Evolutionary conservation across 1,139 yeast genomes (phyloP), one percentile per base, ranked within the genome.

Genomic region (Geotrichum australiense): DNA sequence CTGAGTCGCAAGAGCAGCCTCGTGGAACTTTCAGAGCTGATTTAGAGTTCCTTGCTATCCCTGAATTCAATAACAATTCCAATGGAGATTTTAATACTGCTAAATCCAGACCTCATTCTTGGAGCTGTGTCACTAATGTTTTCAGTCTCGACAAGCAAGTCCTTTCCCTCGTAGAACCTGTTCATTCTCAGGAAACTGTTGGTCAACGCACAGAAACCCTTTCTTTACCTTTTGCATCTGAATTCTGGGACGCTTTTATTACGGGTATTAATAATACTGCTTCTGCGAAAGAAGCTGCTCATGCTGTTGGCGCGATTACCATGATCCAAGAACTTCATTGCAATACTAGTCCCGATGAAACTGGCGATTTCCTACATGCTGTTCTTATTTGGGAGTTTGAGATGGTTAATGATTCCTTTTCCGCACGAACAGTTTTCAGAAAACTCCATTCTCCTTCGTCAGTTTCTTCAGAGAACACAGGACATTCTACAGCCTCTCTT

Each of bases 221-320:
- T 11, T 50, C 40, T 28, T 53, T 64, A 14, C 68, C 68, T 10
- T 63, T 62, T 50, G 58, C 66, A 14, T 52, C 58, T 16, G 68
- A 64, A 42, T 64, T 64, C 47, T 64, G 68, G 67, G 54, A 59
- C 3, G 67, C 66, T 15, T 64, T 64, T 47, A 50, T 64, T 30
- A 52, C 52, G 22, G 65, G 66, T 7, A 57, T 64, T 48, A 50
- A 50, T 39, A 42, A 49, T 26, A 41, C 45, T 15, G 49, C 47
- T 19, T 45, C 50, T 21, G 50, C 54, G 11, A 57, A 62, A 16
- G 55, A 53, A 36, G 56, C 62, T 1, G 62, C 63, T 12, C 55
- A 58, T 35, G 55, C 55, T 29, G 45, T 45, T 19, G 45, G 45
- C 16, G 68, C 67, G 4, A 57, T 63, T 40, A 58, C 64, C 8